Conservation (phyloP, 2,329 filamentous ascomycete genomes). For the Chaetoscypha palmicola region DNA sequence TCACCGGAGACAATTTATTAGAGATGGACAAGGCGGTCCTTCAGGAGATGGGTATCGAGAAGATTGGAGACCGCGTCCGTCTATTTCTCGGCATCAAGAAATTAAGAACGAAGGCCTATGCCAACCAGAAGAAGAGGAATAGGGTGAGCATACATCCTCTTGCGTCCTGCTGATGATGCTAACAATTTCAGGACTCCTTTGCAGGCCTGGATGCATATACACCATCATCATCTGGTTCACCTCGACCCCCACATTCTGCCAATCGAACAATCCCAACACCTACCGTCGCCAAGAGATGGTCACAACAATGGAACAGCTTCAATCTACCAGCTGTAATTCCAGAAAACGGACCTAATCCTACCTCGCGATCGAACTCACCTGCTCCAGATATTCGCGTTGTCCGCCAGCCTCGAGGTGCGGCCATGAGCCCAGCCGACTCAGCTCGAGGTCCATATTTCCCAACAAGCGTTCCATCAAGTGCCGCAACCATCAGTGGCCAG, state of each 20-base stretch:
- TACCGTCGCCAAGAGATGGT: conserved; percentile 56
- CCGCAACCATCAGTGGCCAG: conserved; percentile 46
- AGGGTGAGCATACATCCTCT: conserved; percentile 51
- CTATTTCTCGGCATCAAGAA: conserved; percentile 83
- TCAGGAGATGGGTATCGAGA: conserved; percentile 97
- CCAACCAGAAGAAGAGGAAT: conserved; percentile 76
- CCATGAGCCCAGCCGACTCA: conserved; percentile 47
- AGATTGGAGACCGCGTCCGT: conserved; percentile 91
- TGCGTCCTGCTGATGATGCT: conserved; percentile 9
- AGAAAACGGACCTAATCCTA: conserved; percentile 42
- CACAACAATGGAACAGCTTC: conserved; percentile 47
- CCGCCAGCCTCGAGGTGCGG: conserved; percentile 46
- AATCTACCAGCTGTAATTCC: conserved; percentile 25
- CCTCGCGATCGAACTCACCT: conserved; percentile 67
- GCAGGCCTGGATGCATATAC: conserved; percentile 65
- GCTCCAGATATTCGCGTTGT: conserved; percentile 24
- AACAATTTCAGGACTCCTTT: conserved; percentile 64
- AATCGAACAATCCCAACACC: conserved; percentile 39
- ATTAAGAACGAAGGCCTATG: conserved; percentile 67
- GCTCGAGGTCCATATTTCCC: conserved; percentile 46
- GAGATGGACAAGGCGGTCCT: conserved; percentile 96
- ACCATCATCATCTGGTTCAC: conserved; percentile 56
- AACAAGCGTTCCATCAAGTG: conserved; percentile 40
- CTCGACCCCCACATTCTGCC: conserved; percentile 52
- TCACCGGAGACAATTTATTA: conserved; percentile 92